Evolutionary conservation across 2,329 filamentous ascomycete genomes (phyloP).

Genomic region (Clonostachys sp.): DNA sequence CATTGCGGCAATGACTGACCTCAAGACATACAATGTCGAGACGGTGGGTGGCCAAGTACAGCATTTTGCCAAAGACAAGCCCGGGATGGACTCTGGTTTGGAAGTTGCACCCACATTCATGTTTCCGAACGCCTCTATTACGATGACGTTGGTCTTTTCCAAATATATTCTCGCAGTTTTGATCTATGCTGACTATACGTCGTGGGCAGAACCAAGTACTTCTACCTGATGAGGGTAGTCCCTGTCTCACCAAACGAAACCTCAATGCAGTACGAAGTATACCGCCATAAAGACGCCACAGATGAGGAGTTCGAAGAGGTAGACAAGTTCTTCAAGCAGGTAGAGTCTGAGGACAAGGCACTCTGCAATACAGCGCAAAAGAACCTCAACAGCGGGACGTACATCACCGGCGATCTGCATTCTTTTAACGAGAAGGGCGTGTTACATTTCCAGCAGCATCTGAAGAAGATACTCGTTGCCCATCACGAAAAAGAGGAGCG

Average conservation of each 20-base stretch:
- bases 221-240: no score
- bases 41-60: constrained; percentile 42
- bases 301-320: not conserved
- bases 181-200: constrained; percentile 12
- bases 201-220: constrained; percentile 9
- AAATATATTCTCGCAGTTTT: not conserved
- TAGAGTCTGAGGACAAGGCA: not conserved
- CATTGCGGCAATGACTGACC: constrained; percentile 48
- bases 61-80: constrained; percentile 32
- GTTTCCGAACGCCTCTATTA: constrained; percentile 45
- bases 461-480: no score
- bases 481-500: not conserved
- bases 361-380: not conserved
- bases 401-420: not conserved
- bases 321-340: not conserved
- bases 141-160: constrained; percentile 34
- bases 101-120: constrained; percentile 39
- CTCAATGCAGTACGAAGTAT: not conserved
- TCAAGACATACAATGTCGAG: constrained; percentile 48
- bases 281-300: not conserved
- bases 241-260: not conserved
- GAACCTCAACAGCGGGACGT: not conserved
- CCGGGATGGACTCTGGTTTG: constrained; percentile 26
- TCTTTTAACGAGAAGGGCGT: not conserved
- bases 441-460: no score